Percentiles rank a stretch among this genome's conserved stretches.
These are phyloP conservation scores for Chaetomiaceae sp. DNA, from an alignment of 2,329 filamentous ascomycete genomes.

Conservation along the genomic window DNA sequence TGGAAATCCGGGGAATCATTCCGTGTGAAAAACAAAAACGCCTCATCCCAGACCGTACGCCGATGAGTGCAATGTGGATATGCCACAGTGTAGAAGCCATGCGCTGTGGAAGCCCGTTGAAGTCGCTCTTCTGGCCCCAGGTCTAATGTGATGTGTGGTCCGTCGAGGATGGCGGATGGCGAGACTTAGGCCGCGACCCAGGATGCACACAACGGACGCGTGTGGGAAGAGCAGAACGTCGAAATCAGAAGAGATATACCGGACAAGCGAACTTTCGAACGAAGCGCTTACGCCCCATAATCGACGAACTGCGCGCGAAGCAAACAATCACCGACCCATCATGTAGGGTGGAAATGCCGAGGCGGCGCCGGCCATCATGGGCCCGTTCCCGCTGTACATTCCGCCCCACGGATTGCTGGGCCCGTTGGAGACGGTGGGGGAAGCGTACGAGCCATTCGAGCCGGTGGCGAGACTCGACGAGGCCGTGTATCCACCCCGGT, in stretches of 20 bases:
- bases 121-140: background rate
- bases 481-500: constrained; percentile 23
- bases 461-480: constrained; percentile 17
- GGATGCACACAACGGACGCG: background rate
- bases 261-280: background rate
- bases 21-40: constrained; percentile 11
- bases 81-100: constrained; percentile 13
- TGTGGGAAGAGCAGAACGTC: background rate
- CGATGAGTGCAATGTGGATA: constrained; percentile 17
- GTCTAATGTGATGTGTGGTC: background rate
- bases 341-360: constrained; percentile 27
- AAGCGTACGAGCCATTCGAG: constrained; percentile 18
- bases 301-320: background rate
- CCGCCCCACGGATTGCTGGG: constrained; percentile 23
- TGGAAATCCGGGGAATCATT: constrained; percentile 20
- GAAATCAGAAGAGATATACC: background rate
- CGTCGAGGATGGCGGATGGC: too few species aligned
- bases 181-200: too few species aligned
- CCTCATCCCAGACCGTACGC: constrained; percentile 17
- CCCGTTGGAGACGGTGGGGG: constrained; percentile 15
- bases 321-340: constrained; percentile 23
- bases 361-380: constrained; percentile 21
- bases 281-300: background rate
- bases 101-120: constrained; percentile 14
- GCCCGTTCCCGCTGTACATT: constrained; percentile 19